phyloP scores from a whole-genome alignment of 305 asterid genomes.

The Caryopteris hybrid region DNA sequence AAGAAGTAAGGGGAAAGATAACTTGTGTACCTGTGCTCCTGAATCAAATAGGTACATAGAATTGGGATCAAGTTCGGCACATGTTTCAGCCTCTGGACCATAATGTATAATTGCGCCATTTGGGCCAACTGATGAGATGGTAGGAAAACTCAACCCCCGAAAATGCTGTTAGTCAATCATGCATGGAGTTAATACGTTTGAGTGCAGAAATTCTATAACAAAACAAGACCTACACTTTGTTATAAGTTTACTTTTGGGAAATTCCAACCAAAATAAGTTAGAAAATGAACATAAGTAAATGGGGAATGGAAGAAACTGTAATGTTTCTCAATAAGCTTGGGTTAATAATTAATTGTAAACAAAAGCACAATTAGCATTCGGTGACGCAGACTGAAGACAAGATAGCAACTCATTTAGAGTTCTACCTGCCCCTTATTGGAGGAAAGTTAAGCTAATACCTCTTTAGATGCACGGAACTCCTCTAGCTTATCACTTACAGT shows the following conservation, averaged over 20 bases:
- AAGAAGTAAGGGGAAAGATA: conserved; percentile 1
- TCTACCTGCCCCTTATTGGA: neutral
- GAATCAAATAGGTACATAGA: conserved; percentile 86
- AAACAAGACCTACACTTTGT: neutral
- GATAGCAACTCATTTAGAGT: conserved; percentile 3
- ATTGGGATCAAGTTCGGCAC: conserved; percentile 89
- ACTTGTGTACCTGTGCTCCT: conserved; percentile 82
- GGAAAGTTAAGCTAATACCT: conserved; percentile 47
- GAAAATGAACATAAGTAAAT: conserved; percentile 7
- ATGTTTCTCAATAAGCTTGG: neutral
- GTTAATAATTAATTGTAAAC: neutral
- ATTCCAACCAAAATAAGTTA: conserved; percentile 2
- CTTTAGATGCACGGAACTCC: conserved; percentile 93
- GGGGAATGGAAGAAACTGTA: neutral
- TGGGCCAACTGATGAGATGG: conserved; percentile 93
- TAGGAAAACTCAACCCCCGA: conserved; percentile 93
- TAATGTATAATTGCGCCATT: conserved; percentile 94
- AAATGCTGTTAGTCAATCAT: conserved; percentile 54
- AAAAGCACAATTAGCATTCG: conserved; percentile 2
- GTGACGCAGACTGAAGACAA: conserved; percentile 11
- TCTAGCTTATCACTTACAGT: conserved; percentile 91
- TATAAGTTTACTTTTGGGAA: neutral
- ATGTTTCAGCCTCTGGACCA: conserved; percentile 65
- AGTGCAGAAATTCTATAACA: neutral
- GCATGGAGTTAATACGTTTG: neutral